Base-by-base conservation (phyloP, 306 rosid species). In the Pterocarpus santalinus region DNA sequence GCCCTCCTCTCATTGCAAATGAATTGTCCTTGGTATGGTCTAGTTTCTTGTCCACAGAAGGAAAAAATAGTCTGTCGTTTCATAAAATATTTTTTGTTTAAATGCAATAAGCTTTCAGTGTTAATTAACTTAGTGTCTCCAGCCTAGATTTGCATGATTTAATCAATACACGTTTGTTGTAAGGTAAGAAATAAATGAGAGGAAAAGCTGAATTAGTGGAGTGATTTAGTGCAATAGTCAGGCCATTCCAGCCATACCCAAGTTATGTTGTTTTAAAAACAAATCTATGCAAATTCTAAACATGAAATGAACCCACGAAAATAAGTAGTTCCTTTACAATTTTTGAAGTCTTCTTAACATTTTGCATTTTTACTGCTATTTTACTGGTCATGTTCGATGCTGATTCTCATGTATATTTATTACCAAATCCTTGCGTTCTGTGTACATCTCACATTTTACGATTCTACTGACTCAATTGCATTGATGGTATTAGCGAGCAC, bases 1-100 rank as follows among this genome's bases (percentile, higher is more conserved):
- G 99, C 80, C 99, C 99, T 44, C 86, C 92, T 80, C 97, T 95
- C 65, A 93, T 95, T 75, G 88, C 94, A 43, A 92, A 88, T 38
- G 99, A 95, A 81, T 84, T 95, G 79, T 88, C 87, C 79, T 97
- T 83, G 99, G 99, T 95, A 73, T 81, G 89, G 64, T 80, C 49
- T 67, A 77, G 69, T 73, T 84, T 61, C 35, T 56, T 86, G 60
- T 46, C 71, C 22, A 53, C 32, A 5, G 38, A 72, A 44, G 15
- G 49, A 67, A 39, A 51, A 61, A 47, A 33, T 43, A 35, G 34
- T 17, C 5, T 4, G 71, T 49, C 15, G 55, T 60, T 68, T 51
- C 78, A 64, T 62, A 30, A 62, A 3, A 43, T 75, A 8, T 28
- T 68, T 49, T 63, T 65, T 34, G 41, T 47, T 74, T 67, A 74